Evolutionary conservation across 1,284 basidiomycete species (phyloP), one percentile per base, ranked within the genome.

Genomic region (Leccinum angustisporum): DNA sequence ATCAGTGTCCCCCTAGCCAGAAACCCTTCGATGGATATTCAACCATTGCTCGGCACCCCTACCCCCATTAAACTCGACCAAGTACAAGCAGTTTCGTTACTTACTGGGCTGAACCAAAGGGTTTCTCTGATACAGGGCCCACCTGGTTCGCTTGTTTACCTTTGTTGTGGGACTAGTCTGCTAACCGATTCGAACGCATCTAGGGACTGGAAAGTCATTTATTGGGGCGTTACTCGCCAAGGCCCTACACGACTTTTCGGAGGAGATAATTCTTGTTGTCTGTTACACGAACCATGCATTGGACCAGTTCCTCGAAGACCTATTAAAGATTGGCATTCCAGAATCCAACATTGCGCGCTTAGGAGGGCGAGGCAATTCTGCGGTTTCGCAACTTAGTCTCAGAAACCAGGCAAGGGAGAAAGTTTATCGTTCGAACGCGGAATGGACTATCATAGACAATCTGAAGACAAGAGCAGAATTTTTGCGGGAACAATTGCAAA

Each of bases 281-380:
- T 87, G 86, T 66, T 88, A 82, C 62, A 88, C 87, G 1, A 88
- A 88, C 61, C 87, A 88, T 63, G 86, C 87, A 0, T 78, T 88
- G 0, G 86, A 88, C 63, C 83, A 87, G 61, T 85, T 88, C 58
- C 75, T 88, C 2, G 82, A 83, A 60, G 82, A 85, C 60, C 76
- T 88, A 0, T 65, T 88, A 5, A 77, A 82, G 51, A 83, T 85
- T 25, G 85, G 83, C 2, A 86, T 88, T 10, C 82, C 86, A 0
- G 48, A 63, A 1, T 8, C 57, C 0, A 73, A 65, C 40, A 80
- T 88, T 59, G 79, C 83, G 33, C 79, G 86, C 0, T 72, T 88
- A 0, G 86, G 86, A 6, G 79, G 85, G 1, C 84, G 86, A 64
- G 78, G 80, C 0, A 84, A 83, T 2, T 0, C 75, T 0, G 66